Evolutionary conservation across 2,329 filamentous ascomycete species (phyloP).

Genomic region (Nemania serpens): DNA sequence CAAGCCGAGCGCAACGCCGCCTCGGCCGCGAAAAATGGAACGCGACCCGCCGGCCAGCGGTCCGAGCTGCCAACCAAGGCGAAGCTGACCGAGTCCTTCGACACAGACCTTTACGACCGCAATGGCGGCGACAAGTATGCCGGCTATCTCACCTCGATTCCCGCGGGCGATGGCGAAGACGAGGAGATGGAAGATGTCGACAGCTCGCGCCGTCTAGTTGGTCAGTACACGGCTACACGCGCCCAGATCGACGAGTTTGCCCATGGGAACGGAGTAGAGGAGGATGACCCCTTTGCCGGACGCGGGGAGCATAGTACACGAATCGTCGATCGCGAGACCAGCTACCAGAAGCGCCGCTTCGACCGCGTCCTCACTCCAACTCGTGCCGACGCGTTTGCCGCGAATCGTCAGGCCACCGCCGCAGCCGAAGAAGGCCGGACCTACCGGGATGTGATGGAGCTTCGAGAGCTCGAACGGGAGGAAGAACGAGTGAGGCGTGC

Average conservation of each 20-base stretch:
- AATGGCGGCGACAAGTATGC: conserved; percentile 79
- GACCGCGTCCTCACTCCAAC: conserved; percentile 86
- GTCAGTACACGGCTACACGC: conserved; percentile 92
- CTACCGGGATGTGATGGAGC: conserved; percentile 90
- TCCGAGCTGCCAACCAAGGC: conserved; percentile 85
- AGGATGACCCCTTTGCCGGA: conserved; percentile 85
- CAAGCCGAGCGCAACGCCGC: conserved; percentile 91
- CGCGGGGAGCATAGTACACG: conserved; percentile 85
- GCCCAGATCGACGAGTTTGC: conserved; percentile 95
- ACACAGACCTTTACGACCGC: conserved; percentile 84
- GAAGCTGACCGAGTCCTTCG: conserved; percentile 86
- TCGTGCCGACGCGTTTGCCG: conserved; percentile 82
- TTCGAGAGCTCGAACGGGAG: conserved; percentile 88
- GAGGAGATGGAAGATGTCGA: conserved; percentile 77
- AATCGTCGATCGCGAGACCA: conserved; percentile 90
- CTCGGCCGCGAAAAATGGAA: conserved; percentile 78
- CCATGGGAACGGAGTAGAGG: conserved; percentile 81
- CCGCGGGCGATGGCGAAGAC: conserved; percentile 77
- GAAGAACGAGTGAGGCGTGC: conserved; percentile 83
- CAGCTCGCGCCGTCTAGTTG: conserved; percentile 77
- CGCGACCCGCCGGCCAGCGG: conserved; percentile 79
- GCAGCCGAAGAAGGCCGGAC: conserved; percentile 73
- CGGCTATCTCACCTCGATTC: conserved; percentile 89
- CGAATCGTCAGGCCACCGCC: conserved; percentile 70
- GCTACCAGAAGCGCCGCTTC: conserved; percentile 96